Evolutionary conservation across 805 yeast genomes (phyloP), one percentile per base, ranked within the genome.

Genomic region (Candida ficus): DNA sequence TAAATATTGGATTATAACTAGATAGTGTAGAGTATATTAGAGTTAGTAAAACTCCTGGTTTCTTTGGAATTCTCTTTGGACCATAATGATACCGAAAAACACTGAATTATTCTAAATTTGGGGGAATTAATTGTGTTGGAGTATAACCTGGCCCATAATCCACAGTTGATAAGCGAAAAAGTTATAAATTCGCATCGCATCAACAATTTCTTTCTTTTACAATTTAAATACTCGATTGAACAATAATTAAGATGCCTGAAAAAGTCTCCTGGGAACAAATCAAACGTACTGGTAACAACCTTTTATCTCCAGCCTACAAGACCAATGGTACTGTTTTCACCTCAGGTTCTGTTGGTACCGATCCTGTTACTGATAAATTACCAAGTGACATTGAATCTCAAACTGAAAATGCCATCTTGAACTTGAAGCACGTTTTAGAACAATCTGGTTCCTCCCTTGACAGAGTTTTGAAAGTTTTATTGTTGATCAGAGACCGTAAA

Each of bases 321-420:
- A 55, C 64, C 41, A 65, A 63, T 28, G 73, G 69, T 23, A 62
- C 61, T 34, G 69, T 74, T 17, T 72, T 66, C 58, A 67, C 76
- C 9, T 68, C 77, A n/a, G 80, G 78, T 2, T 57, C 62, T 32
- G 61, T 68, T 13, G 78, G 78, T 17, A 55, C 54, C 22, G 67
- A 69, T 44, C 60, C 62, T 18, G 56, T 59, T 26, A 60, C 66
- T 11, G 74, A 74, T 13, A 55, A 56, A n/a, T 50, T 67, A 20
- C 70, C 78, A 16, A 63, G 57, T 10, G 61, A 64, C 20, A 60
- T 73, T 38, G 71, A 58, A 33, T 63, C 62, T 32, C 81, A 76
- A 55, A 66, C 78, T 17, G 55, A 54, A 36, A 45, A 43, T 35
- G 76, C 76, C 14, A 65, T 75, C 39, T 50, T 57, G 32, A 72